Base-by-base conservation (phyloP, 768 basidiomycete species). In the Fibroporia radiculosa region DNA sequence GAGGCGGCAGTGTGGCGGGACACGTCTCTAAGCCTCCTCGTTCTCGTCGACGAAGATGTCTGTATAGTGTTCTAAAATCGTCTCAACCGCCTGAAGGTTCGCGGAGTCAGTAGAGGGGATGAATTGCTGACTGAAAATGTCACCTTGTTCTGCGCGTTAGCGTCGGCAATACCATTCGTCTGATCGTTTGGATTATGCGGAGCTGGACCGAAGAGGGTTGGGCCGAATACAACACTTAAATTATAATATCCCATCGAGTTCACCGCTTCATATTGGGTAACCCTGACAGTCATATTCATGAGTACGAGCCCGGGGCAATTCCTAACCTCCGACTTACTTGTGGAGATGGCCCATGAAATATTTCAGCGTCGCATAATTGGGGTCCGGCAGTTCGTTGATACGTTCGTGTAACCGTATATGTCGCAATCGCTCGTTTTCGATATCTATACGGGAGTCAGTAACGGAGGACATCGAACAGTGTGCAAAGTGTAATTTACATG, bases 321-420 rank as follows among this genome's bases (percentile, higher is more conserved):
- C 39, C 6, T 32, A 29, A 24, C 2, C 6, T 8, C 3, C 11
- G 32, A 18, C 78, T 45, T 53, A 95, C 93, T 76, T 80, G 66
- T 97, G 75, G 49, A 99, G 69, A 66, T 99, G 96, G 11, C 89
- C 92, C 72, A 99, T 73, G 63, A 98, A 86, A 63, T 77, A 96
- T 61, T 98, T 97, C 40, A 98, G 72, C 1, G 95, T 95, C 1
- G 96, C 90, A 58, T 99, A 99, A 64, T 98, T 97, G n/a, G 96
- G 78, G 66, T 99, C 96, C 11, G 96, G 95, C 42, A 99, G 74
- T 53, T 97, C 95, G 57, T 99, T 99, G 36, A 99, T 93, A 36
- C 93, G 82, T 60, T 98, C 96, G 58, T 99, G 96, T 42, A 98
- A 68, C 40, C 93, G 80, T 51, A 99, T 98, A 57, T 98, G 95